These are phyloP conservation scores for Ilyonectria mors-panacis DNA, from an alignment of 2,329 filamentous ascomycete genomes.

Conservation along the genomic window DNA sequence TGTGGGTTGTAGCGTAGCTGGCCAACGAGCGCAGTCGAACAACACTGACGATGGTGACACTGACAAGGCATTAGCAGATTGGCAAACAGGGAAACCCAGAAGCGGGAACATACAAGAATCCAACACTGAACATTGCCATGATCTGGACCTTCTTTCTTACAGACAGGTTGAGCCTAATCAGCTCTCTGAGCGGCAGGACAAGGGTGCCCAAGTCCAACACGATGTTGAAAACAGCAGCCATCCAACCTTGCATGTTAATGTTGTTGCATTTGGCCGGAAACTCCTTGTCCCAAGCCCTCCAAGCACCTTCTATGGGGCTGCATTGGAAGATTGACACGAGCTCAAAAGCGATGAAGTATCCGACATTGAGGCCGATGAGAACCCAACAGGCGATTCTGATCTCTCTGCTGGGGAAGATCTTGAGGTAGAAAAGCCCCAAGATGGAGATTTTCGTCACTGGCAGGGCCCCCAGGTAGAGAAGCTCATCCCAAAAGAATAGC, in stretches of 20 bases:
- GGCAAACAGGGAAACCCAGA: not conserved
- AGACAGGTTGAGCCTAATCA: slow-evolving; percentile 54
- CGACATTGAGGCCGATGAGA: slow-evolving; percentile 35
- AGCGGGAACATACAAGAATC: slow-evolving; percentile 49
- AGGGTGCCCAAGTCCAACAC: slow-evolving; percentile 63
- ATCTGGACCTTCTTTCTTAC: slow-evolving; percentile 60
- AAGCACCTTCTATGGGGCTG: slow-evolving; percentile 62
- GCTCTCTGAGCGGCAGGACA: slow-evolving; percentile 58
- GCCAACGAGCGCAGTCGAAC: slow-evolving; percentile 41
- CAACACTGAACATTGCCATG: slow-evolving; percentile 60
- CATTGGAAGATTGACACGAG: slow-evolving; percentile 63
- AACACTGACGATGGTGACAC: slow-evolving; percentile 44
- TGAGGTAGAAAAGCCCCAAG: slow-evolving; percentile 28
- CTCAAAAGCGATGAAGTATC: slow-evolving; percentile 38
- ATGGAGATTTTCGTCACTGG: slow-evolving; percentile 30
- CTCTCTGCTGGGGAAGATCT: slow-evolving; percentile 18
- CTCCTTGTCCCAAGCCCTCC: slow-evolving; percentile 64
- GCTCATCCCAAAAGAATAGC: slow-evolving; percentile 29
- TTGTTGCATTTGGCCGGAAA: slow-evolving; percentile 62
- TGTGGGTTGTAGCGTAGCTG: slow-evolving; percentile 41
- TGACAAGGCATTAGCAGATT: slow-evolving; percentile 11
- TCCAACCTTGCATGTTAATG: slow-evolving; percentile 63
- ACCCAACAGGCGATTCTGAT: slow-evolving; percentile 27
- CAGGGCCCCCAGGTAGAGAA: slow-evolving; percentile 22
- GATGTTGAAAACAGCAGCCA: slow-evolving; percentile 65